Evolutionary conservation across 2,329 filamentous ascomycete genomes (phyloP).

Genomic region (Beauveria scarabaeidicola): DNA sequence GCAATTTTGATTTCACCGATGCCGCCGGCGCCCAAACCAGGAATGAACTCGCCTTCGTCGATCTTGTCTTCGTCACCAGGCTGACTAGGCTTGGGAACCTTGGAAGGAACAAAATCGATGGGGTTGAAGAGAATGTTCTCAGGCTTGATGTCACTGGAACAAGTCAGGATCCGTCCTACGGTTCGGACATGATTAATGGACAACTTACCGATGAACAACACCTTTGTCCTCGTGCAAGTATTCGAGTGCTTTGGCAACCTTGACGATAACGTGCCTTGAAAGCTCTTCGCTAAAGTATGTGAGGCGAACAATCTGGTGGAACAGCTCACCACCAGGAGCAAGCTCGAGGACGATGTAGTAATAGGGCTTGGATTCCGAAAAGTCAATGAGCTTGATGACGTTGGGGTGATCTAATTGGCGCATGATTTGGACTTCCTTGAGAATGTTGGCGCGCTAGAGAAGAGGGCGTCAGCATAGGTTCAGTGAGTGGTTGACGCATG

Average conservation of each 20-base stretch:
- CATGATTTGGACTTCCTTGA: constrained; percentile 99
- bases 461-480: constrained; percentile 19
- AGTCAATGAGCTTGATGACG: constrained; percentile 87
- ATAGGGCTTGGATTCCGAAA: constrained; percentile 87
- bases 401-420: constrained; percentile 93
- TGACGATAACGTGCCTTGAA: constrained; percentile 85
- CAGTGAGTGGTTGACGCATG: background rate
- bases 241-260: constrained; percentile 88
- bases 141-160: constrained; percentile 83
- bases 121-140: constrained; percentile 95
- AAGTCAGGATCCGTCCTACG: background rate
- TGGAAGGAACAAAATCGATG: constrained; percentile 71
- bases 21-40: constrained; percentile 73
- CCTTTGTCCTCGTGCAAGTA: constrained; percentile 93
- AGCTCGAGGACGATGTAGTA: constrained; percentile 97
- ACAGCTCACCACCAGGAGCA: constrained; percentile 89
- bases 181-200: constrained; percentile 17
- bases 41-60: constrained; percentile 89
- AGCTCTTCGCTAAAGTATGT: constrained; percentile 98
- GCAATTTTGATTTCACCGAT: constrained; percentile 96
- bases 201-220: constrained; percentile 84
- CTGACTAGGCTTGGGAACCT: constrained; percentile 67
- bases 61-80: constrained; percentile 95
- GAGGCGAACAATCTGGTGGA: constrained; percentile 95
- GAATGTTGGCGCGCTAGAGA: constrained; percentile 83